Percentiles rank a stretch among this genome's conserved stretches.
Evolutionary conservation across 2,329 filamentous ascomycete species (phyloP).

Genomic region (Didymella lethalis): DNA sequence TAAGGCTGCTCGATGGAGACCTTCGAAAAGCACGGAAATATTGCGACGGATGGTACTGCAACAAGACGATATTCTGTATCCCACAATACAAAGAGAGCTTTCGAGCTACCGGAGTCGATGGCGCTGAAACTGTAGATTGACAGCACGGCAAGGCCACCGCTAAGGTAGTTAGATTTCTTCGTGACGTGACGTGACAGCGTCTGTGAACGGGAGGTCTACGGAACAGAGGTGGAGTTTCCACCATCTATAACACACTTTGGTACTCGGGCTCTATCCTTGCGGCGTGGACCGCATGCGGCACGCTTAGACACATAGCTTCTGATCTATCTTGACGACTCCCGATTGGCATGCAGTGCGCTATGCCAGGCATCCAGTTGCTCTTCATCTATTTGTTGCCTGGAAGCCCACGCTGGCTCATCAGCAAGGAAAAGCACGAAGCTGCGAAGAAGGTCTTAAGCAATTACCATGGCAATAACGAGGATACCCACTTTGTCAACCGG

Average conservation of each 20-base stretch:
- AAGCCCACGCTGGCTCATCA: conserved; percentile 66
- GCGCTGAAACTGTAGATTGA: no score
- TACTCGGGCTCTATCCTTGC: conserved; percentile 37
- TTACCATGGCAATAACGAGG: conserved; percentile 51
- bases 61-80: no score
- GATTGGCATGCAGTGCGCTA: conserved; percentile 39
- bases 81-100: no score
- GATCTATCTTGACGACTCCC: conserved; percentile 21
- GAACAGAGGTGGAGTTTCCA: conserved; percentile 65
- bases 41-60: no score
- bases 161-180: no score
- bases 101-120: no score
- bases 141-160: no score
- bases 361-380: conserved; percentile 53
- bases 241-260: conserved; percentile 58
- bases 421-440: conserved; percentile 61
- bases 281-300: conserved; percentile 26
- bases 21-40: no score
- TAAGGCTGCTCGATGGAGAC: no score
- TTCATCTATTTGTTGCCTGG: conserved; percentile 63
- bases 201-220: no score
- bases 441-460: conserved; percentile 62
- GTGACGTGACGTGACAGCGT: no score
- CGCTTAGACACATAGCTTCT: not conserved
- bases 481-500: conserved; percentile 27